These are phyloP conservation scores for Arthrobotrys sphaeroides DNA, from an alignment of 2,329 filamentous ascomycete genomes.

Conservation along the genomic window DNA sequence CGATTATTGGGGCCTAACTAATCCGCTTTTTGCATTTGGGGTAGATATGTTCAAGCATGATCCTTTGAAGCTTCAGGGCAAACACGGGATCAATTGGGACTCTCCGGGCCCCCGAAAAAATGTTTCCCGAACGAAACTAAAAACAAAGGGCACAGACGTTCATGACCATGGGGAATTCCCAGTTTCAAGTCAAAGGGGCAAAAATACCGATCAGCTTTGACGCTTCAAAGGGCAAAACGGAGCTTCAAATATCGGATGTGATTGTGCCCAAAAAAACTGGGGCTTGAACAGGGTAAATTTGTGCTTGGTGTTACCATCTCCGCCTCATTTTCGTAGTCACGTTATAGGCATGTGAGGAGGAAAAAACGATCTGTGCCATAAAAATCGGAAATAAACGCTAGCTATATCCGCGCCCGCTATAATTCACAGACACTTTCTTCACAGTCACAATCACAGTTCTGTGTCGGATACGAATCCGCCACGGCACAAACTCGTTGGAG, in stretches of 20 bases:
- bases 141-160: background rate
- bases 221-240: background rate
- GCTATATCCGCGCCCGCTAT: too few species aligned
- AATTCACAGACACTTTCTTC: too few species aligned
- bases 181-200: conserved; percentile 1
- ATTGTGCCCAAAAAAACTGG: background rate
- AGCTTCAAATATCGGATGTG: background rate
- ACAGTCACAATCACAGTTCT: background rate
- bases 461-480: conserved; percentile 16
- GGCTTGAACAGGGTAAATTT: background rate
- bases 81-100: background rate
- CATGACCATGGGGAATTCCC: background rate
- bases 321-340: conserved; percentile 16
- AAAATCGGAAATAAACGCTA: too few species aligned
- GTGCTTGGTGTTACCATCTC: conserved; percentile 2
- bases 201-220: conserved; percentile 12
- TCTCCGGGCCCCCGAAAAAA: background rate
- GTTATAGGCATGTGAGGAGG: conserved; percentile 29
- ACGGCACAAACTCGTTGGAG: conserved; percentile 24
- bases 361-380: conserved; percentile 10
- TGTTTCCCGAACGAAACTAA: background rate
- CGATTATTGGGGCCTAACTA: conserved; percentile 12
- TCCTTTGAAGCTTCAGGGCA: background rate
- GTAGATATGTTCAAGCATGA: background rate
- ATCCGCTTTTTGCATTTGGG: background rate